Evolutionary conservation across 768 basidiomycete species (phyloP), one percentile per base, ranked within the genome.

Genomic region (Agaricus bisporus): DNA sequence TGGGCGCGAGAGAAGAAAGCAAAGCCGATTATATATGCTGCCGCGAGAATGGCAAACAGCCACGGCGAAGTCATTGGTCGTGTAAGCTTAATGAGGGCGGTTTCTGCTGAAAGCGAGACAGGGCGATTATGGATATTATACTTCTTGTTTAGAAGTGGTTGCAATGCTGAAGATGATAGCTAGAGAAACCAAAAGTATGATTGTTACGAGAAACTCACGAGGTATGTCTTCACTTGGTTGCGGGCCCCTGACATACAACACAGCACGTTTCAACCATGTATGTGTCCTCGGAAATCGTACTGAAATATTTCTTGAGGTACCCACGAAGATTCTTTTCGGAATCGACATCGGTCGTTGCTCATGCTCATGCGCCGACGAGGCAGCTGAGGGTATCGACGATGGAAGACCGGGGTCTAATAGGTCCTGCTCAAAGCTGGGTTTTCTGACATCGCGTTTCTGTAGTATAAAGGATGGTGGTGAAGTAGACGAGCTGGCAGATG

Each of bases 1-100:
- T 90, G 85, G 8, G 83, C 76, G 15, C 87, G 78, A 10, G 81
- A 69, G 57, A 91, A 78, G 69, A 92, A 90, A 0, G 86, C 77
- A 22, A 93, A 73, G 28, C 76, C 79, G 48, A 90, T 73, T 57
- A 92, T 83, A 65, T 88, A 92, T 2, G 71, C 82, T 22, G 70
- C 73, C 25, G 63, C 76, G 14, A 89, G 71, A 50, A 85, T 36
- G 36, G 76, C 58, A 55, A 89, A 73, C 10, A 88, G 61, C 74
- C 77, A 81, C 14, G 75, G 70, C 20, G 68, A 68, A 5, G 80
- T 77, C 51, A 86, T 66, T 3, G 67, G 73, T 41, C 73, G 75
- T 17, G 85, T 87, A 51, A 71, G 43, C 32, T 74, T 74, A 38
- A 82, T 65, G 42, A 81, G 68, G 0, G 65, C 65, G 11, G 82